Evolutionary conservation across 352 stramenopile species (phyloP), one percentile per base, ranked within the genome.

Genomic region (Plasmopara halstedii): DNA sequence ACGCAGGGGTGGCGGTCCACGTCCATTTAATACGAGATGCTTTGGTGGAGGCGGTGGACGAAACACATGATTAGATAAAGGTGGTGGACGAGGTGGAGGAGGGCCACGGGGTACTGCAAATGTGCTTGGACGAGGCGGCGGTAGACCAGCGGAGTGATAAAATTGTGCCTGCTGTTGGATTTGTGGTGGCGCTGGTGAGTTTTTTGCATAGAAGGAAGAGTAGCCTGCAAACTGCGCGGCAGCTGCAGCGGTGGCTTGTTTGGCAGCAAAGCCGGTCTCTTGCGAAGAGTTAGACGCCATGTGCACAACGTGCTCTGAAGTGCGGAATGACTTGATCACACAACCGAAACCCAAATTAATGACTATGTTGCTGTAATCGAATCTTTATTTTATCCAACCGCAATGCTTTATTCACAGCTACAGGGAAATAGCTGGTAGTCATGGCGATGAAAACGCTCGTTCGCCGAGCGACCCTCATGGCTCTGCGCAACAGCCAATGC

Each of bases 191-290:
- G 20, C 17, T 2, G 53, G 37, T 2, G 65, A 53, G 15, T 7
- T 7, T 8, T 70, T 59, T 37, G 56, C 58, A 62, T 85, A 85
- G 58, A 87, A 85, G 20, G 76, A 73, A 14, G 75, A 65, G 46
- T 85, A 87, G 32, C 75, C 75, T 9, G 75, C 75, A 49, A 79
- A 82, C 47, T 58, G 72, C 42, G 53, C 65, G 50, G 61, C 68
- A 9, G 66, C 59, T 31, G 46, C 54, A n/a, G 59, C 63, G 5
- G 67, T 44, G 2, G 54, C 59, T 48, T 67, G 70, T 41, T 67
- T 66, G 18, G 60, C 61, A 6, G 57, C 48, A 0, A 68, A 52
- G 0, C 52, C 56, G 13, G 27, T 41, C n/a, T 26, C 40, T 36
- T 51, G 54, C 37, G 64, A 51, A 7, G 64, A 58, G 42, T 65